phyloP scores from a whole-genome alignment of 1,284 basidiomycete genomes.

The Cronartium ribicola region DNA sequence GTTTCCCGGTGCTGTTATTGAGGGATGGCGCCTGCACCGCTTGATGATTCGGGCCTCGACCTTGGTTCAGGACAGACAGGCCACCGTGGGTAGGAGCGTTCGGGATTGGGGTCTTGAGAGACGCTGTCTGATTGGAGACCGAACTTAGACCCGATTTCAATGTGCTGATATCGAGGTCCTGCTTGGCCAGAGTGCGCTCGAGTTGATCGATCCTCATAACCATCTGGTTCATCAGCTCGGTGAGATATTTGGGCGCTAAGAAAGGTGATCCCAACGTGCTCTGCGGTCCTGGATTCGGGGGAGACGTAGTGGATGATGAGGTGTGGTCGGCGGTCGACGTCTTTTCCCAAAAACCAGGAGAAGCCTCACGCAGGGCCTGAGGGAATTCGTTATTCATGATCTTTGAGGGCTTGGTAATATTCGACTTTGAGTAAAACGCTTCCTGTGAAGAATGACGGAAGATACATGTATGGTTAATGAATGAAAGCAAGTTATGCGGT shows the following conservation, averaged over 20 bases:
- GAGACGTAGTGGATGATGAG: conserved; percentile 15
- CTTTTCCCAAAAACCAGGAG: conserved; percentile 30
- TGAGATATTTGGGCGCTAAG: conserved; percentile 13
- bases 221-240: conserved; percentile 32
- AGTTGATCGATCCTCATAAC: conserved; percentile 36
- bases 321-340: conserved; percentile 6
- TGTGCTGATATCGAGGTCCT: conserved; percentile 32
- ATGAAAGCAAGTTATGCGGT: neutral
- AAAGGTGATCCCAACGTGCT: conserved; percentile 34
- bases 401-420: conserved; percentile 34
- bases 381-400: neutral
- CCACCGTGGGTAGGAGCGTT: neutral
- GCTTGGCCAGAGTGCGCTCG: conserved; percentile 30
- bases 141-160: conserved; percentile 28
- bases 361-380: conserved; percentile 1
- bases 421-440: conserved; percentile 42
- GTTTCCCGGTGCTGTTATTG: neutral
- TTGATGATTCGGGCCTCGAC: neutral
- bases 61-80: neutral
- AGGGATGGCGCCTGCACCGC: neutral
- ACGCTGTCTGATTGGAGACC: conserved; percentile 7
- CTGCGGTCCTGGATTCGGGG: neutral
- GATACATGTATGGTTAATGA: neutral
- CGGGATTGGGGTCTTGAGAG: conserved; percentile 3
- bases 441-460: conserved; percentile 6